A percentile compares a stretch with the other conserved stretches of the same genome.
phyloP scores from a whole-genome alignment of 768 basidiomycete genomes.

The Pisolithus orientalis region DNA sequence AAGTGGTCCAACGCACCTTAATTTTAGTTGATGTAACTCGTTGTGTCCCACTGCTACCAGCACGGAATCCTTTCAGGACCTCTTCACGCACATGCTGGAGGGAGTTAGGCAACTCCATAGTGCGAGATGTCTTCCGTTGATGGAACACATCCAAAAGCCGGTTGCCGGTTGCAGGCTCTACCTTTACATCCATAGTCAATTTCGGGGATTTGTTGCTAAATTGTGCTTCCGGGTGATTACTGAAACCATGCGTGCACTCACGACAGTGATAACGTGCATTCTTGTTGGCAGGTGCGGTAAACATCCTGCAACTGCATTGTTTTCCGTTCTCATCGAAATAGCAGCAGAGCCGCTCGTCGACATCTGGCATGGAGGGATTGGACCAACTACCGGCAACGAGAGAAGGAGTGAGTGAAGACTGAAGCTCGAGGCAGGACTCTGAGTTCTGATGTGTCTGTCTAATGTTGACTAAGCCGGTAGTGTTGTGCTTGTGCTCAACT shows the following conservation, averaged over 20 bases:
- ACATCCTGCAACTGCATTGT: not conserved
- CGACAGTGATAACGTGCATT: not conserved
- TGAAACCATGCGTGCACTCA: constrained; percentile 2
- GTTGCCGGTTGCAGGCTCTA: not conserved
- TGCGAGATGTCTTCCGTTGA: not conserved
- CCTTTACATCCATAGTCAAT: not conserved
- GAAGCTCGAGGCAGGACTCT: too few species aligned
- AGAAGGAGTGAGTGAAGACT: not conserved
- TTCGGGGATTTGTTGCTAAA: not conserved
- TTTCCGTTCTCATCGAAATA: not conserved
- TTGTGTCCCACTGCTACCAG: not conserved
- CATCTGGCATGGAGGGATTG: not conserved
- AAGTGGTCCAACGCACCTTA: not conserved
- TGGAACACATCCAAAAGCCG: not conserved
- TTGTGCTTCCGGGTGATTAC: not conserved
- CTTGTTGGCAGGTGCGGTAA: not conserved
- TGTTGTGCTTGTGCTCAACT: not conserved
- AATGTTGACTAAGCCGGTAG: not conserved
- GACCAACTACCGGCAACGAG: not conserved
- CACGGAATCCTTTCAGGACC: not conserved
- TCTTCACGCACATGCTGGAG: not conserved
- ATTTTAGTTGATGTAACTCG: not conserved
- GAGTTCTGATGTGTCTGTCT: not conserved
- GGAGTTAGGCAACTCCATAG: not conserved
- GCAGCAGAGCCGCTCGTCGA: not conserved